Conservation (phyloP, 495 filamentous ascomycete genomes). For the Neurospora sublineolata region DNA sequence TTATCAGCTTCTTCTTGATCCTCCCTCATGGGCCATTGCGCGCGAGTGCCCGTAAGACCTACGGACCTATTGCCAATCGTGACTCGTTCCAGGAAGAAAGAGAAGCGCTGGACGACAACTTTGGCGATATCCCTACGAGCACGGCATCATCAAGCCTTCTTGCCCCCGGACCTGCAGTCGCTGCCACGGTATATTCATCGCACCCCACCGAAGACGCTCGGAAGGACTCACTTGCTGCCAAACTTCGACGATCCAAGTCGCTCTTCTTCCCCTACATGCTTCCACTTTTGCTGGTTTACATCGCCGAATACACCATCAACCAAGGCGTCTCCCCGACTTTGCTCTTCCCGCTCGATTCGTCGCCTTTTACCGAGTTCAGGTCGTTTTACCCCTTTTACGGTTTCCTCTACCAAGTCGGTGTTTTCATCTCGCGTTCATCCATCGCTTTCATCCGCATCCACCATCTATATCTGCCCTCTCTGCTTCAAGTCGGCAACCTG, state of each 20-base stretch:
- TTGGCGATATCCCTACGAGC: slow-evolving; percentile 20
- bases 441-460: slow-evolving; percentile 76
- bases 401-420: slow-evolving; percentile 85
- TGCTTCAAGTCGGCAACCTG: slow-evolving; percentile 78
- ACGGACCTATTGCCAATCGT: slow-evolving; percentile 25
- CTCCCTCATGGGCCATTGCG: slow-evolving; percentile 54
- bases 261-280: slow-evolving; percentile 61
- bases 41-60: slow-evolving; percentile 25
- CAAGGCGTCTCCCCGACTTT: slow-evolving; percentile 83
- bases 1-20: slow-evolving; percentile 70
- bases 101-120: slow-evolving; percentile 19
- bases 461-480: slow-evolving; percentile 65
- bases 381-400: slow-evolving; percentile 86
- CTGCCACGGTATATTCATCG: slow-evolving; percentile 17
- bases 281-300: slow-evolving; percentile 81
- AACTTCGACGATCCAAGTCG: slow-evolving; percentile 30
- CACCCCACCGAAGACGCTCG: slow-evolving; percentile 7
- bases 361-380: slow-evolving; percentile 70
- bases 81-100: slow-evolving; percentile 23
- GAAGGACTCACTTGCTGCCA: slow-evolving; percentile 30
- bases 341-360: slow-evolving; percentile 64
- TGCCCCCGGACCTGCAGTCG: slow-evolving; percentile 17
- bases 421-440: slow-evolving; percentile 87
- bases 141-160: slow-evolving; percentile 28
- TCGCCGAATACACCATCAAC: slow-evolving; percentile 95